These are phyloP conservation scores for Ceratobasidium sp. DNA, from an alignment of 1,284 basidiomycete species.

Conservation along the genomic window DNA sequence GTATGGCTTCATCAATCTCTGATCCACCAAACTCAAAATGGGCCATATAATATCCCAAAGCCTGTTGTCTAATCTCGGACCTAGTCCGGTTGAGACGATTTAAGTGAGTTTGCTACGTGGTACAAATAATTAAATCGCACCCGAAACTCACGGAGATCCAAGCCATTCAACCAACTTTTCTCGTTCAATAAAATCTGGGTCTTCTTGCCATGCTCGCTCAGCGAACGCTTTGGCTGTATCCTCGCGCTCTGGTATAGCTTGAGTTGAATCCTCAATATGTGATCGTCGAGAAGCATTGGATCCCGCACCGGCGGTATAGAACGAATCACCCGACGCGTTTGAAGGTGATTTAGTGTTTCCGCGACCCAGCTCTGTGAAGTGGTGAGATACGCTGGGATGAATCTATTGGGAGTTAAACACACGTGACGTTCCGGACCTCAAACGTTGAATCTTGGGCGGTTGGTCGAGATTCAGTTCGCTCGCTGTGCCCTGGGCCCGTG, in stretches of 20 bases:
- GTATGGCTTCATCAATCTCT: constrained; percentile 35
- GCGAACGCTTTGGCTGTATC: constrained; percentile 32
- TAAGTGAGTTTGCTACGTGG: constrained; percentile 37
- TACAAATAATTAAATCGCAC: constrained; percentile 3
- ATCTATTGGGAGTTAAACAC: not conserved
- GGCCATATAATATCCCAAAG: constrained; percentile 22
- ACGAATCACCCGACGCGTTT: constrained; percentile 25
- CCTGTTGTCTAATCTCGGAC: constrained; percentile 33
- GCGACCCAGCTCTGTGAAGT: constrained; percentile 22
- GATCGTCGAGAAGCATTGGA: constrained; percentile 11
- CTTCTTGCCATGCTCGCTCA: constrained; percentile 37
- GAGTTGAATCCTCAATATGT: constrained; percentile 15
- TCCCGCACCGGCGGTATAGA: constrained; percentile 29
- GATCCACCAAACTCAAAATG: constrained; percentile 29
- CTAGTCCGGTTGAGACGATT: not conserved
- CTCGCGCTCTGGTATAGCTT: constrained; percentile 4
- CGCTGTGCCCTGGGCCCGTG: constrained; percentile 14
- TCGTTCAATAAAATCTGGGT: constrained; percentile 34
- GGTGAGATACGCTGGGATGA: constrained; percentile 4
- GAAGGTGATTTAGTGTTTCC: constrained; percentile 22
- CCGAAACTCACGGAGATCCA: constrained; percentile 40
- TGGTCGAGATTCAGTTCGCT: constrained; percentile 37
- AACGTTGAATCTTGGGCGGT: not conserved
- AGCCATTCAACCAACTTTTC: constrained; percentile 39
- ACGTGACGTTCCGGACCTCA: constrained; percentile 31